phyloP scores from a whole-genome alignment of 2,329 filamentous ascomycete genomes.

The Penicillium verrucosum region DNA sequence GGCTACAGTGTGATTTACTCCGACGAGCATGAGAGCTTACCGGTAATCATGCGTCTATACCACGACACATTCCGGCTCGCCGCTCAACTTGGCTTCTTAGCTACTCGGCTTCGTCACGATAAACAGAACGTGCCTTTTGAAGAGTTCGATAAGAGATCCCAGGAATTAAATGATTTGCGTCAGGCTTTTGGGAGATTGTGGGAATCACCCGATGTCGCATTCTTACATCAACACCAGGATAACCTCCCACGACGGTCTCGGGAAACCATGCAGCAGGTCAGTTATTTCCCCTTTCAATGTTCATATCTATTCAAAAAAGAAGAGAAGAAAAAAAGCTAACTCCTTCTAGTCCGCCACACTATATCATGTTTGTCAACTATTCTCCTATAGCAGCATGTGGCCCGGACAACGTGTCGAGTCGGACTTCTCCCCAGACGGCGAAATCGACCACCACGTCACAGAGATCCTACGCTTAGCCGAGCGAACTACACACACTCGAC shows the following conservation, averaged over 20 bases:
- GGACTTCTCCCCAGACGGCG: constrained; percentile 35
- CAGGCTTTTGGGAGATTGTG: constrained; percentile 39
- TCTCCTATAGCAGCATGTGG: constrained; percentile 55
- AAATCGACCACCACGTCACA: constrained; percentile 46
- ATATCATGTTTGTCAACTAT: constrained; percentile 51
- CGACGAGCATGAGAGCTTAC: constrained; percentile 38
- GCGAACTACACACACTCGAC: constrained; percentile 38
- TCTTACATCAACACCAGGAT: constrained; percentile 36
- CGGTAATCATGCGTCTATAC: constrained; percentile 45
- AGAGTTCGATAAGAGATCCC: constrained; percentile 26
- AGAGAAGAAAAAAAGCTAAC: not conserved
- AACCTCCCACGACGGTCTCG: constrained; percentile 35
- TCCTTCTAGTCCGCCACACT: constrained; percentile 36
- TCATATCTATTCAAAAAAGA: not conserved
- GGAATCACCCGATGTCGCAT: constrained; percentile 37
- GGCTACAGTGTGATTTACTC: constrained; percentile 37
- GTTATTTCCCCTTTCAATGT: constrained; percentile 12
- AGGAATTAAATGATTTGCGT: constrained; percentile 37
- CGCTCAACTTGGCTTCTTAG: constrained; percentile 45
- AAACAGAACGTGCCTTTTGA: constrained; percentile 24
- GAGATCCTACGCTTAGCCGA: constrained; percentile 48
- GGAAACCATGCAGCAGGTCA: constrained; percentile 46
- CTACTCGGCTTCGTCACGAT: constrained; percentile 40
- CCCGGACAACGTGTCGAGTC: constrained; percentile 46
- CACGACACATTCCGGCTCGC: constrained; percentile 47